Evolutionary conservation across 1,284 basidiomycete species (phyloP).

Genomic region (Fereydounia khargensis): DNA sequence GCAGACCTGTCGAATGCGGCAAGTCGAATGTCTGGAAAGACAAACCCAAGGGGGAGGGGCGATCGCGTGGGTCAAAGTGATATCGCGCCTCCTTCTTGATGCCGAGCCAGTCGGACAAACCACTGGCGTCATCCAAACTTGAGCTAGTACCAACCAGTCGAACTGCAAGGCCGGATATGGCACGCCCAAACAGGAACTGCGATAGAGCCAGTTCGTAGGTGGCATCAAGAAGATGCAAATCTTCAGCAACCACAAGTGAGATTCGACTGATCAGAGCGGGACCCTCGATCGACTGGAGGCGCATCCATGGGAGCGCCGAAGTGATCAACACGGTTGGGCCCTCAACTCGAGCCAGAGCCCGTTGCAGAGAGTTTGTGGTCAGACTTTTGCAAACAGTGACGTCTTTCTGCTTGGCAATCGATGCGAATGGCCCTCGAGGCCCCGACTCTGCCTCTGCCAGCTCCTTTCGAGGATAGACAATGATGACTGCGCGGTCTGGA

Average conservation of each 20-base stretch:
- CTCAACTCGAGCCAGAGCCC: neutral
- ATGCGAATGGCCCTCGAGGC: conserved; percentile 3
- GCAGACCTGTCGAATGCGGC: conserved; percentile 78
- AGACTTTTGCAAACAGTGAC: conserved; percentile 11
- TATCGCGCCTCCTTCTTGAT: conserved; percentile 69
- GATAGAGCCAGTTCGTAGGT: conserved; percentile 80
- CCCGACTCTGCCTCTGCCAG: conserved; percentile 9
- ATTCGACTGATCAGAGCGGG: conserved; percentile 6
- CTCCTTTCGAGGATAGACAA: conserved; percentile 11
- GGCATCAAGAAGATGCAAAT: conserved; percentile 78
- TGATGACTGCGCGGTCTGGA: conserved; percentile 5
- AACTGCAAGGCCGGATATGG: neutral
- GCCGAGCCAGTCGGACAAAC: conserved; percentile 79
- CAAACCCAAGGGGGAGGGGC: conserved; percentile 74
- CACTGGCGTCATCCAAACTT: conserved; percentile 76
- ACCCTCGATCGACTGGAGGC: conserved; percentile 9
- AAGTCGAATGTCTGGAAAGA: conserved; percentile 78
- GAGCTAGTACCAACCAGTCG: conserved; percentile 77
- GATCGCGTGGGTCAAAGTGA: conserved; percentile 77
- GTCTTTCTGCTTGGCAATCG: conserved; percentile 17
- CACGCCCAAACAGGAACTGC: conserved; percentile 44
- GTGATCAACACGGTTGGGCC: conserved; percentile 55
- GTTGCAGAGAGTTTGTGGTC: neutral
- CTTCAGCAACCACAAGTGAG: conserved; percentile 73
- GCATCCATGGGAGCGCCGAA: conserved; percentile 55